These are phyloP conservation scores for Suillus americanus DNA, from an alignment of 768 basidiomycete genomes.

Conservation along the genomic window DNA sequence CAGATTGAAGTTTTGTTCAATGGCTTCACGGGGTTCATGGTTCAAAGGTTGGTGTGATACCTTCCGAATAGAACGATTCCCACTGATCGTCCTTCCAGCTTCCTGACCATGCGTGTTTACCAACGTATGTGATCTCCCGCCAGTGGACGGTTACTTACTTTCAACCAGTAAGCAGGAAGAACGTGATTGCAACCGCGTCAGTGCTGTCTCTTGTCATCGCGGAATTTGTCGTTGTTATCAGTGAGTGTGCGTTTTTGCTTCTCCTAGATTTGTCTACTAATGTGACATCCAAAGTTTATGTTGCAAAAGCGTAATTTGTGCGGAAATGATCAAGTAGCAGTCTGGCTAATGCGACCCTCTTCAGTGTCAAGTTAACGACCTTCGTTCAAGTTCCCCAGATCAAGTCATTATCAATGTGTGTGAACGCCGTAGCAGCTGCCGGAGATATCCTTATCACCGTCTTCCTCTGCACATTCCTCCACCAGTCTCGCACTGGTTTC, in stretches of 20 bases:
- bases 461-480: slow-evolving; percentile 42
- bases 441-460: slow-evolving; percentile 46
- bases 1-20: slow-evolving; percentile 49
- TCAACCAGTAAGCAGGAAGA: slow-evolving; percentile 45
- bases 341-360: not conserved
- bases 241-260: slow-evolving; percentile 18
- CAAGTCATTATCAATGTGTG: slow-evolving; percentile 49
- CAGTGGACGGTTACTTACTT: slow-evolving; percentile 3
- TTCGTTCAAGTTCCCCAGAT: slow-evolving; percentile 45
- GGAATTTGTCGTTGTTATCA: slow-evolving; percentile 37
- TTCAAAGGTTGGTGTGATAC: slow-evolving; percentile 33
- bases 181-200: slow-evolving; percentile 33
- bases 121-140: slow-evolving; percentile 28
- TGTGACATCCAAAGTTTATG: slow-evolving; percentile 27
- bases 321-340: not conserved
- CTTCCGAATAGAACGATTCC: not conserved
- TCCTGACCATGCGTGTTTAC: slow-evolving; percentile 47
- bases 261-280: not conserved
- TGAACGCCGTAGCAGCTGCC: slow-evolving; percentile 48
- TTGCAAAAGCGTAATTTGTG: slow-evolving; percentile 31
- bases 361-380: slow-evolving; percentile 38
- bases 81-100: slow-evolving; percentile 21
- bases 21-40: slow-evolving; percentile 47
- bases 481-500: slow-evolving; percentile 45
- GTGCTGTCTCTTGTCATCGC: slow-evolving; percentile 35